Evolutionary conservation across 495 filamentous ascomycete species (phyloP).

Genomic region (Apodospora peruviana): DNA sequence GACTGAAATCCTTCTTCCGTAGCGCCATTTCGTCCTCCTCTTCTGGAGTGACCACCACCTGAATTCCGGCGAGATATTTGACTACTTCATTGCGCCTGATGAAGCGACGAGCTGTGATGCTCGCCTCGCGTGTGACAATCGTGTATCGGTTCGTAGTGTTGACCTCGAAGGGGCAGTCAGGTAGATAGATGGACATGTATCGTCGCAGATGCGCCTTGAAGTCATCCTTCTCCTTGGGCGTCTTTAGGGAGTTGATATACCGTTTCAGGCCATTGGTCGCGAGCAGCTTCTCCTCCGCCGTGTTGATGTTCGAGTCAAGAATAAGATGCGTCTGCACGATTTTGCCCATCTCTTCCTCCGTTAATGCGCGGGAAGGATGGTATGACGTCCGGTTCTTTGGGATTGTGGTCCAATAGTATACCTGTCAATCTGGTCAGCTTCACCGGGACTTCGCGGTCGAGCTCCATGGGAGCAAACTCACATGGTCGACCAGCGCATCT

Average conservation of each 20-base stretch:
- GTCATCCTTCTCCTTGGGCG: constrained; percentile 76
- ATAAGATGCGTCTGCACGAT: constrained; percentile 76
- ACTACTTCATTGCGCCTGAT: constrained; percentile 79
- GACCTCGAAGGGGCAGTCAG: constrained; percentile 91
- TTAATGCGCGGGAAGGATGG: constrained; percentile 71
- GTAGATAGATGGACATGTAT: constrained; percentile 88
- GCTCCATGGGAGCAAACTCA: constrained; percentile 53
- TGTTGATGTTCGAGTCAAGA: constrained; percentile 60
- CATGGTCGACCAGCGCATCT: constrained; percentile 91
- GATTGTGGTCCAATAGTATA: constrained; percentile 91
- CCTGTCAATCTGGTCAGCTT: constrained; percentile 43
- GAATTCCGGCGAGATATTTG: constrained; percentile 83
- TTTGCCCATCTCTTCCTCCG: constrained; percentile 70
- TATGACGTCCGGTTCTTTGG: constrained; percentile 91
- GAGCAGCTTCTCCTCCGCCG: constrained; percentile 67
- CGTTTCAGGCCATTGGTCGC: constrained; percentile 67
- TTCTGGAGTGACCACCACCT: constrained; percentile 82
- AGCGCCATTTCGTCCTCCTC: constrained; percentile 77
- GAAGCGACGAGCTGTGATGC: constrained; percentile 71
- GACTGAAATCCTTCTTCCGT: constrained; percentile 86
- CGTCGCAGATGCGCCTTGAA: constrained; percentile 81
- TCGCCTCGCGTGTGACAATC: constrained; percentile 81
- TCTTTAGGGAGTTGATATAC: constrained; percentile 59
- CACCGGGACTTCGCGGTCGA: too few species aligned
- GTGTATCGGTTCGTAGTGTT: constrained; percentile 93